phyloP scores from a whole-genome alignment of 2,329 filamentous ascomycete species.

The Fonsecaea multimorphosa region DNA sequence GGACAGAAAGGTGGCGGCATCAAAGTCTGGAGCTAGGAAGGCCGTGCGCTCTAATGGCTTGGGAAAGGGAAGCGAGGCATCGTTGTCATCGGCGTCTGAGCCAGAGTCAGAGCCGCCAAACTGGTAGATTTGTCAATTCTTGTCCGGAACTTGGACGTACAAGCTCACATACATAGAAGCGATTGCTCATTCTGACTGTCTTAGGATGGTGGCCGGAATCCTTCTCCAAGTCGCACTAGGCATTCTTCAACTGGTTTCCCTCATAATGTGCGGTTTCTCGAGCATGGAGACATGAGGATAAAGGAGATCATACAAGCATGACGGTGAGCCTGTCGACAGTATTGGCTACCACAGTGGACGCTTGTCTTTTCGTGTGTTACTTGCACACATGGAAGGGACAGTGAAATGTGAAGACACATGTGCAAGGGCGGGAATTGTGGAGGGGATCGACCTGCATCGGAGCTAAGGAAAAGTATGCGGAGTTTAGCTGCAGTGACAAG shows the following conservation, averaged over 20 bases:
- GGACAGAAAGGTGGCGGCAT: slow-evolving; percentile 81
- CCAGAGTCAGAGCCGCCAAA: slow-evolving; percentile 44
- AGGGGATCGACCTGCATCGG: slow-evolving; percentile 8
- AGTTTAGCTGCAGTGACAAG: background rate
- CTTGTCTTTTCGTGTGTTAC: background rate
- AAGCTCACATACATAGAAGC: slow-evolving; percentile 29
- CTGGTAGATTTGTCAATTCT: slow-evolving; percentile 20
- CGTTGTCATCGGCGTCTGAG: slow-evolving; percentile 64
- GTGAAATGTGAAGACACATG: background rate
- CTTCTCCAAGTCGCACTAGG: background rate
- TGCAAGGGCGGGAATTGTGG: background rate
- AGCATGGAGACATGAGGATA: background rate
- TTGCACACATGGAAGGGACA: background rate
- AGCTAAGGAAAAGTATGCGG: background rate
- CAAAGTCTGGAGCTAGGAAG: slow-evolving; percentile 79
- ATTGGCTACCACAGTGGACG: background rate
- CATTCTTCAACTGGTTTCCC: slow-evolving; percentile 4
- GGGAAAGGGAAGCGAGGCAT: slow-evolving; percentile 81
- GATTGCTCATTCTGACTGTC: slow-evolving; percentile 30
- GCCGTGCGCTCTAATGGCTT: slow-evolving; percentile 79
- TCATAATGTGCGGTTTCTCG: background rate
- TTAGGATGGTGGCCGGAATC: background rate
- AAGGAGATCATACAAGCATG: background rate
- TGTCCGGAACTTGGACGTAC: background rate
- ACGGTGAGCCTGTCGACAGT: background rate